Evolutionary conservation across 2,329 filamentous ascomycete genomes (phyloP).

Genomic region (Chaetoscypha palmicola): DNA sequence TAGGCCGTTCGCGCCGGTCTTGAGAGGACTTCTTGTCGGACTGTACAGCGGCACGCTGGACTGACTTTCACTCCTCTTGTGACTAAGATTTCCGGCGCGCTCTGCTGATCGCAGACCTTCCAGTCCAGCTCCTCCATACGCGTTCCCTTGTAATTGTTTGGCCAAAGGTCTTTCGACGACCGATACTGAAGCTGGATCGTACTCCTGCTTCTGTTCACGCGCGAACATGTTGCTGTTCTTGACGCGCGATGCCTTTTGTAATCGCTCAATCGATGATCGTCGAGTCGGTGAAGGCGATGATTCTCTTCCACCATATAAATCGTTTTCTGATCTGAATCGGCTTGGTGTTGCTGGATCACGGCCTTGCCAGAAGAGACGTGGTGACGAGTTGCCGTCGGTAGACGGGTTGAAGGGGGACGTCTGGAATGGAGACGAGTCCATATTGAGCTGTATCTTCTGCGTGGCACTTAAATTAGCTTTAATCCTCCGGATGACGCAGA

Average conservation of each 20-base stretch:
- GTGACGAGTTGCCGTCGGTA: constrained; percentile 56
- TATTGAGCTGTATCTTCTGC: constrained; percentile 61
- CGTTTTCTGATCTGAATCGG: constrained; percentile 64
- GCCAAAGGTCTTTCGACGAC: constrained; percentile 77
- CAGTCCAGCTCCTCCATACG: constrained; percentile 53
- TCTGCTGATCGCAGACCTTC: constrained; percentile 47
- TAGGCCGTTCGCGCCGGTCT: constrained; percentile 25
- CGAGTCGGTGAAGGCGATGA: constrained; percentile 60
- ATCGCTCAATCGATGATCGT: constrained; percentile 87
- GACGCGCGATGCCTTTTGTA: constrained; percentile 90
- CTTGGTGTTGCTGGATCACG: constrained; percentile 61
- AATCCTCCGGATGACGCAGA: constrained; percentile 19
- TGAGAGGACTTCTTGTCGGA: constrained; percentile 37
- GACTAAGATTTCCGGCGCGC: constrained; percentile 35
- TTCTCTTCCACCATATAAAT: constrained; percentile 47
- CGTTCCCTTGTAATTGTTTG: constrained; percentile 64
- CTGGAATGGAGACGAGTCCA: constrained; percentile 78
- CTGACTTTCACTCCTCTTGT: constrained; percentile 51
- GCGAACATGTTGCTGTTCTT: constrained; percentile 98
- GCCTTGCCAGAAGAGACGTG: constrained; percentile 84
- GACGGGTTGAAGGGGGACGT: constrained; percentile 62
- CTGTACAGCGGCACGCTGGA: constrained; percentile 52
- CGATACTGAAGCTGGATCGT: constrained; percentile 73
- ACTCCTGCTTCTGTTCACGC: constrained; percentile 85
- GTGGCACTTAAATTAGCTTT: constrained; percentile 21